Conservation (phyloP, 139 green algal genomes). For the Chlorella sorokiniana region DNA sequence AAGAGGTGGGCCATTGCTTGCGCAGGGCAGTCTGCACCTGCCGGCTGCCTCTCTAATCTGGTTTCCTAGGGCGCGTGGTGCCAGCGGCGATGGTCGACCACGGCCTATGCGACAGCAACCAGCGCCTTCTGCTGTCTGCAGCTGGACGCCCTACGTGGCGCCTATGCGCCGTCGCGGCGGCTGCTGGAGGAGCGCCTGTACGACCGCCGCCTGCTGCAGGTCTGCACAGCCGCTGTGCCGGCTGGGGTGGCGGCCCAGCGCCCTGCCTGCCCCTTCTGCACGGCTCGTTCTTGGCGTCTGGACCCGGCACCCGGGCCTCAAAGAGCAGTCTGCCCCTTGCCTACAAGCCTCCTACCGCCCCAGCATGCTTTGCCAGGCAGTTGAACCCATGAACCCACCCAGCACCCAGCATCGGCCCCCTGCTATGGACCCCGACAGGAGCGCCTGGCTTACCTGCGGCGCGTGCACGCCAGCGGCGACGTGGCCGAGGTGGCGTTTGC, state of each 20-base stretch:
- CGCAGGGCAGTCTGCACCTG: no score
- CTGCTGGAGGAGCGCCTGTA: constrained; percentile 67
- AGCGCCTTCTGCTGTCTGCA: background rate
- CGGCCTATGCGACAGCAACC: background rate
- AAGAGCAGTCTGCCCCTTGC: no score
- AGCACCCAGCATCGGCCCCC: no score
- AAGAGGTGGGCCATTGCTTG: constrained; percentile 17
- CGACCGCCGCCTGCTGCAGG: constrained; percentile 82
- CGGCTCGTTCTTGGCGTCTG: no score
- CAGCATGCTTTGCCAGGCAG: no score
- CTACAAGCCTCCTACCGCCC: no score
- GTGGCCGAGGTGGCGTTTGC: constrained; percentile 64
- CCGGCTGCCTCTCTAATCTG: no score
- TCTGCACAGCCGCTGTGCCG: constrained; percentile 27
- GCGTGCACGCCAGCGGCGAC: constrained; percentile 52
- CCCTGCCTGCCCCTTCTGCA: background rate
- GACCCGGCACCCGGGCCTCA: no score
- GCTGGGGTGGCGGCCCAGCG: no score
- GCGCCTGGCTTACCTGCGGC: constrained; percentile 52
- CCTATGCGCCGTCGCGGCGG: background rate
- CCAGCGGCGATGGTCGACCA: background rate
- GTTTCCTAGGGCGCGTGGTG: background rate
- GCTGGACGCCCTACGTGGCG: constrained; percentile 43
- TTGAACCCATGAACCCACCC: no score
- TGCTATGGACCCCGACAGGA: background rate